Evolutionary conservation across 2,329 filamentous ascomycete genomes (phyloP).

Genomic region (Diplodia scrobiculata): DNA sequence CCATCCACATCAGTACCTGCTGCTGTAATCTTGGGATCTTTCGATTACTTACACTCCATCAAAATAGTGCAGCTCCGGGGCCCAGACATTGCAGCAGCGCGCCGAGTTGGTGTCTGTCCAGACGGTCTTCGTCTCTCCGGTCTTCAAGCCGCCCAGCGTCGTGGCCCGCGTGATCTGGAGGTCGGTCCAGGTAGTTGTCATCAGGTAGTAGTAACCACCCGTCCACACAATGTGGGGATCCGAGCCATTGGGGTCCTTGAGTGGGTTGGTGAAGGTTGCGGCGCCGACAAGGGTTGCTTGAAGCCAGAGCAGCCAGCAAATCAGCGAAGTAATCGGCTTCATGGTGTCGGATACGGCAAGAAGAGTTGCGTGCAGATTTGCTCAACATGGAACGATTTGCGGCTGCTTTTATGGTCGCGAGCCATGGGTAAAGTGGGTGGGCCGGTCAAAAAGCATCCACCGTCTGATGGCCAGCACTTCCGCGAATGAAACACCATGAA

Average conservation of each 20-base stretch:
- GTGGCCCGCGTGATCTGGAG: constrained; percentile 58
- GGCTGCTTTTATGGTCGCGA: background rate
- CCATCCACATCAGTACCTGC: constrained; percentile 48
- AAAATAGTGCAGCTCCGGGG: constrained; percentile 35
- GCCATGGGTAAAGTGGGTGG: background rate
- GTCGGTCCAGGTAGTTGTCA: constrained; percentile 60
- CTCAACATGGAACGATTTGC: background rate
- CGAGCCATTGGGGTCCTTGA: constrained; percentile 54
- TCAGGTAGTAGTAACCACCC: constrained; percentile 60
- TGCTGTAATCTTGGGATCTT: background rate
- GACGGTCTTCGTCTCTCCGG: constrained; percentile 54
- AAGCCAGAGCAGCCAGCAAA: constrained; percentile 22
- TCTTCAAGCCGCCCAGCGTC: constrained; percentile 60
- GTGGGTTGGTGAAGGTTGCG: constrained; percentile 56
- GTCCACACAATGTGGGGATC: constrained; percentile 58
- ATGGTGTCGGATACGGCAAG: constrained; percentile 1
- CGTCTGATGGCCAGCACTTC: background rate
- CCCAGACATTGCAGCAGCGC: constrained; percentile 61
- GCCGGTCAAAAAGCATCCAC: background rate
- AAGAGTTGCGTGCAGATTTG: background rate
- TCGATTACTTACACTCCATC: constrained; percentile 22
- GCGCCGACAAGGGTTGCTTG: constrained; percentile 35
- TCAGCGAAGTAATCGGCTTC: constrained; percentile 12
- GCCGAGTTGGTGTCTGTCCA: constrained; percentile 53
- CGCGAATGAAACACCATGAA: constrained; percentile 8